Percentiles rank a stretch among this genome's conserved stretches.
phyloP scores from a whole-genome alignment of 2,329 filamentous ascomycete genomes.

The Madurella mycetomatis region DNA sequence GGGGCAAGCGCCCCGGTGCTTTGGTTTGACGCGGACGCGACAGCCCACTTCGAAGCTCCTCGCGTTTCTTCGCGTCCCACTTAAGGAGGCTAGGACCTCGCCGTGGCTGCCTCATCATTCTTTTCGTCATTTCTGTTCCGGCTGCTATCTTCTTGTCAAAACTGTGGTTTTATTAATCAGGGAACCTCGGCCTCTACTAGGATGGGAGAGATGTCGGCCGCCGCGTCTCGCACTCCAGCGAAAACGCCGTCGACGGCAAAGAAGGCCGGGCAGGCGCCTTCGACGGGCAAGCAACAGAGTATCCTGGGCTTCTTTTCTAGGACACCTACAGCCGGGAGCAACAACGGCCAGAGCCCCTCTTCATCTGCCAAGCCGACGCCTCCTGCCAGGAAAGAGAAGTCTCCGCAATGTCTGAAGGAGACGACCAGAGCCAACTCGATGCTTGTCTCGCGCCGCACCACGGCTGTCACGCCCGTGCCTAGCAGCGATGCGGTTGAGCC shows the following conservation, averaged over 20 bases:
- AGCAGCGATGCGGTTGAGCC: constrained; percentile 73
- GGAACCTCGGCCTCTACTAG: not conserved
- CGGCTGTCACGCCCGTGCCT: constrained; percentile 65
- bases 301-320: constrained; percentile 80
- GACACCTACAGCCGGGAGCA: constrained; percentile 37
- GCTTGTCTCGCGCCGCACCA: constrained; percentile 36
- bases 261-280: constrained; percentile 42
- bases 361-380: constrained; percentile 27
- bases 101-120: not conserved
- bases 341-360: constrained; percentile 31
- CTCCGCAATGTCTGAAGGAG: constrained; percentile 42
- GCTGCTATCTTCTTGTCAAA: not conserved
- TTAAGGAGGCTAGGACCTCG: constrained; percentile 6
- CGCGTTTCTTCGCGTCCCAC: constrained; percentile 26
- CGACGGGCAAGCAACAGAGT: constrained; percentile 59
- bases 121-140: not conserved
- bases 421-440: constrained; percentile 44
- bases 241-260: constrained; percentile 32
- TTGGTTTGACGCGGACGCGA: constrained; percentile 19
- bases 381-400: constrained; percentile 25
- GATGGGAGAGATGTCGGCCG: constrained; percentile 29
- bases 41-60: constrained; percentile 4
- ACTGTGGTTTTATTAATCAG: not conserved
- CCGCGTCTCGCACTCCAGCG: constrained; percentile 34
- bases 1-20: not conserved